These are phyloP conservation scores for Musa acuminata DNA, from an alignment of 176 grass and related monocot genomes.

Conservation along the genomic window DNA sequence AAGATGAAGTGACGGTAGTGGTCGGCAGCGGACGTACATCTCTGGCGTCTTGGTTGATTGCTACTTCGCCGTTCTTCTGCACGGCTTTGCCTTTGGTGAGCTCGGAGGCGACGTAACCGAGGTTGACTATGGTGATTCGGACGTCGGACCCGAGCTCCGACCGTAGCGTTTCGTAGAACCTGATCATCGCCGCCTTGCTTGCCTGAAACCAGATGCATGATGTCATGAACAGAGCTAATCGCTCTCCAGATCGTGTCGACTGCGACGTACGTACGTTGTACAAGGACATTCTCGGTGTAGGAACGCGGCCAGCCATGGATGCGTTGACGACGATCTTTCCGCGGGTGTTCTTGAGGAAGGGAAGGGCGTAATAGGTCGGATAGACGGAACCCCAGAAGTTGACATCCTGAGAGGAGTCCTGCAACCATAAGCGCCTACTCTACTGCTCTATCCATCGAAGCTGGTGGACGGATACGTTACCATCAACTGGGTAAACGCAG, in stretches of 20 bases:
- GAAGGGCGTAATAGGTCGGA: conserved; percentile 46
- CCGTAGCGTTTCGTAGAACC: conserved; percentile 33
- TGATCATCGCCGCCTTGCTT: conserved; percentile 37
- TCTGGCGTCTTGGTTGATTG: conserved; percentile 22
- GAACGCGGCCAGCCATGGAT: conserved; percentile 38
- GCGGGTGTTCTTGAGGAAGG: conserved; percentile 37
- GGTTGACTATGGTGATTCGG: conserved; percentile 28
- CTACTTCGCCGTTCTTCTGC: conserved; percentile 25
- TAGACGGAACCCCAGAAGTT: conserved; percentile 76
- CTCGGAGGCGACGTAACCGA: conserved; percentile 31
- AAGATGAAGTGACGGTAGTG: background rate
- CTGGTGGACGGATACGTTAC: conserved; percentile 7
- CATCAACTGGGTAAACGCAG: conserved; percentile 32
- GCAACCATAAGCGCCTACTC: background rate
- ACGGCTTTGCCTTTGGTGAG: conserved; percentile 35
- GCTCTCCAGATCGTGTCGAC: background rate
- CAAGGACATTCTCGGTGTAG: conserved; percentile 49
- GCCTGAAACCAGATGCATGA: conserved; percentile 11
- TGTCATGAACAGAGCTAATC: background rate
- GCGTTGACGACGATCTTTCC: conserved; percentile 56
- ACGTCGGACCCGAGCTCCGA: conserved; percentile 28
- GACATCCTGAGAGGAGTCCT: conserved; percentile 29
- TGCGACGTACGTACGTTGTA: conserved; percentile 42
- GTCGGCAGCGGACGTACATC: conserved; percentile 18
- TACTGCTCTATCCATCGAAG: background rate